These are phyloP conservation scores for Xylaria cubensis DNA, from an alignment of 495 filamentous ascomycete species.

Conservation along the genomic window DNA sequence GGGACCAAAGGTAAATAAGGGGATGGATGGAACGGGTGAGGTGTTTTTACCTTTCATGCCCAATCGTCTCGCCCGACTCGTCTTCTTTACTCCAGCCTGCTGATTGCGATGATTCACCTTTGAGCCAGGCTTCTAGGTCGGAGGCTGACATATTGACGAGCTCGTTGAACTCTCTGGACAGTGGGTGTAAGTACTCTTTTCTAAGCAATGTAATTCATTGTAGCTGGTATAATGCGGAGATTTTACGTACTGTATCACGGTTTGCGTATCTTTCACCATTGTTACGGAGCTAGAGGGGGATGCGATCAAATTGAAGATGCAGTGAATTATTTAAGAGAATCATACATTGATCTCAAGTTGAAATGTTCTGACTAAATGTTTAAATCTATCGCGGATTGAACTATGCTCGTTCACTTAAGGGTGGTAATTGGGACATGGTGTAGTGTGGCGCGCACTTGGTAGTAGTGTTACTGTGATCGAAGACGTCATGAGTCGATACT, in stretches of 20 bases:
- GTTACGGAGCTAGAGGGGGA: neutral
- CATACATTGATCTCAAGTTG: neutral
- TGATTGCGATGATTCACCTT: neutral
- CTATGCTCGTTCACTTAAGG: neutral
- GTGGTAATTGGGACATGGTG: neutral
- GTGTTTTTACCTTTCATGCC: neutral
- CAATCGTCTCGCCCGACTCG: neutral
- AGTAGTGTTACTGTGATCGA: neutral
- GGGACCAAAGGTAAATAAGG: neutral
- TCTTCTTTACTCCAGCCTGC: neutral
- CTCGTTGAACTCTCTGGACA: neutral
- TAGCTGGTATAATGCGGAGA: neutral
- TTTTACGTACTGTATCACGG: neutral
- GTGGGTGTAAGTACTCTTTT: neutral
- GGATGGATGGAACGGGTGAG: neutral
- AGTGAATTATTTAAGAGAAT: neutral
- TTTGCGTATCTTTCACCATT: slow-evolving; percentile 1
- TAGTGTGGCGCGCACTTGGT: neutral
- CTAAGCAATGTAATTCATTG: neutral
- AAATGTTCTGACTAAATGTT: neutral
- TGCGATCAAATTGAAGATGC: neutral
- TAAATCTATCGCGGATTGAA: neutral
- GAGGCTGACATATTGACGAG: neutral
- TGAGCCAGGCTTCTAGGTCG: neutral
- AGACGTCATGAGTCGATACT: neutral